phyloP scores from a whole-genome alignment of 2,329 filamentous ascomycete genomes.

The Colletotrichum lupini region DNA sequence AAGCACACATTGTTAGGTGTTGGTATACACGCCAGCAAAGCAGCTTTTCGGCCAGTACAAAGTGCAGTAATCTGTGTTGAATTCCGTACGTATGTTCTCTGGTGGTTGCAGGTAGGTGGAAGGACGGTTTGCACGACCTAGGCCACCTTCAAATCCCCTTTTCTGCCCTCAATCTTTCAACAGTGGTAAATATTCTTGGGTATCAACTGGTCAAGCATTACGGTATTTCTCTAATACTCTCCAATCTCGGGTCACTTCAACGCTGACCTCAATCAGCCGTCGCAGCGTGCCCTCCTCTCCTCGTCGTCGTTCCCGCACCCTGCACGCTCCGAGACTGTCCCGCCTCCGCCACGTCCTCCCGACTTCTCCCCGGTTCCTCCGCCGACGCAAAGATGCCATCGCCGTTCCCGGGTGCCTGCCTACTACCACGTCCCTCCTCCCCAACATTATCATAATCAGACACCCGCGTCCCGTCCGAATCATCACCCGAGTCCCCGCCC shows the following conservation, averaged over 20 bases:
- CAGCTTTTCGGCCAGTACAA: too few relatives aligned
- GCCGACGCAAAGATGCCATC: constrained; percentile 43
- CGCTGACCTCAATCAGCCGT: not conserved
- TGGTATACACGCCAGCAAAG: too few relatives aligned
- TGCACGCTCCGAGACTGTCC: constrained; percentile 32
- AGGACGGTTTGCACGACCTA: too few relatives aligned
- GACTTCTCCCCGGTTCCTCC: constrained; percentile 44
- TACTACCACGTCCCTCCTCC: constrained; percentile 29
- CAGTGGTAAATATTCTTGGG: too few relatives aligned
- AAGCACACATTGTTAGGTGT: not conserved
- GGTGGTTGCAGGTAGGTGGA: too few relatives aligned
- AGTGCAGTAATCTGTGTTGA: too few relatives aligned
- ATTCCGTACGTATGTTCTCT: too few relatives aligned
- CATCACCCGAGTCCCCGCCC: constrained; percentile 40
- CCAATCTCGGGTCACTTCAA: not conserved
- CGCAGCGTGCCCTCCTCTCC: not conserved
- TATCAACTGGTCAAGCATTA: not conserved
- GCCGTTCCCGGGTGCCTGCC: constrained; percentile 20
- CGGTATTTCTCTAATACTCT: not conserved
- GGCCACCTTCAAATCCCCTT: too few relatives aligned
- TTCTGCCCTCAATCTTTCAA: too few relatives aligned
- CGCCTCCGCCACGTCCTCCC: constrained; percentile 49
- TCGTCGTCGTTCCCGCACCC: not conserved
- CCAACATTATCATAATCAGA: constrained; percentile 29
- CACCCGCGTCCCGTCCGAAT: constrained; percentile 22